Base-by-base conservation (phyloP, 2,329 filamentous ascomycete species). In the Aspergillus melleus region DNA sequence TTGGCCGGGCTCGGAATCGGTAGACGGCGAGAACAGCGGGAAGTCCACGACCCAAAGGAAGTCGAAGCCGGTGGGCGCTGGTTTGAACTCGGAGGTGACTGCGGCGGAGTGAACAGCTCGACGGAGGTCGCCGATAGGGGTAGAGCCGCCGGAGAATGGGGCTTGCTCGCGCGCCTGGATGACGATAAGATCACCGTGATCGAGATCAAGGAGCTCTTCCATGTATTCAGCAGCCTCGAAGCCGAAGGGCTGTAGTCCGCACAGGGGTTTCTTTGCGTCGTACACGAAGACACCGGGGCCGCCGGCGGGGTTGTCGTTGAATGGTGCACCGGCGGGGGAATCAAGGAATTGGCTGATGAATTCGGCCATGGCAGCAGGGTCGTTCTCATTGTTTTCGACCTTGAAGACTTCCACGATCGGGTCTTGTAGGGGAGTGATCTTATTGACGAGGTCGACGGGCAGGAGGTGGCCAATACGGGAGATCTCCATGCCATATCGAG, bases 21-120 rank as follows among this genome's bases (percentile, higher is more conserved):
- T 84, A 10, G 79, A 78, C 0, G 89, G 91, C 1, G 92, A 92
- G 79, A 99, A 99, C 68, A 99, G 86, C 12, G 95, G 95, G 72
- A 99, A 99, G 61, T 94, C 87, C 0, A 85, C 89, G 12, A 99
- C 85, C 95, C 95, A 99, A 58, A 90, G 83, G 75, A 93, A 94
- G 60, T 81, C 81, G 78, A 85, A 92, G 59, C 81, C 81, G 12
- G 73, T 70, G 0, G 71, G 81, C 0, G 78, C 73, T 0, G 77
- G 68, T 20, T 91, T 79, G 32, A 90, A 79, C 0, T 80, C 83
- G 26, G 84, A 76, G n/a, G 85, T 82, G 0, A 93, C 84, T 2
- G 91, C 89, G 9, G 83, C 80, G 60, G 86, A 85, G 79, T 92
- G 88, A 0, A 96, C 76, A 0, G 87, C 84, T 4, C 83, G 85